Evolutionary conservation across 306 rosid species (phyloP).

Genomic region (Vachellia collinsii): DNA sequence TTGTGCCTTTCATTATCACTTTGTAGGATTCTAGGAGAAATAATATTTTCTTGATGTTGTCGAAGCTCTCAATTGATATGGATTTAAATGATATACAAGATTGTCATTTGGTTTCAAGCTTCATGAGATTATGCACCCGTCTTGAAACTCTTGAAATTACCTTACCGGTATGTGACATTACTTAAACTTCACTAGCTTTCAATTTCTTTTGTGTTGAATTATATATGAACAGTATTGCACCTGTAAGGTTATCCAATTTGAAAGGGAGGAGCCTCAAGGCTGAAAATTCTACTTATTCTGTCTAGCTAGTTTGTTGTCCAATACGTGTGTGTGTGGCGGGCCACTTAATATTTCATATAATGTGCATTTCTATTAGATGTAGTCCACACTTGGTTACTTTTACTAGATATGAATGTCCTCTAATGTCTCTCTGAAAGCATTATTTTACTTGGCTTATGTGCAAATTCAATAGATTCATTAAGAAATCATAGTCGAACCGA

Average conservation of each 20-base stretch:
- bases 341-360: background rate
- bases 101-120: background rate
- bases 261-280: background rate
- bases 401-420: background rate
- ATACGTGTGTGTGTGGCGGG: background rate
- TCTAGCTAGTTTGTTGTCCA: background rate
- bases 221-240: background rate
- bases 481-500: too few species aligned
- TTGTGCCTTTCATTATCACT: background rate
- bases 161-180: slow-evolving; percentile 26
- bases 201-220: background rate
- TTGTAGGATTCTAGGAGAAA: background rate
- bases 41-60: slow-evolving; percentile 5
- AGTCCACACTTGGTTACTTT: background rate
- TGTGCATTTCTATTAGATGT: background rate
- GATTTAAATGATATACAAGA: slow-evolving; percentile 20
- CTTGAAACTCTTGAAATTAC: slow-evolving; percentile 20
- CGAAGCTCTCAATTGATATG: slow-evolving; percentile 28
- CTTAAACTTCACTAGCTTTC: background rate
- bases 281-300: too few species aligned
- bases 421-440: background rate
- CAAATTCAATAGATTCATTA: background rate
- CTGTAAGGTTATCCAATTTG: background rate
- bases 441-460: background rate
- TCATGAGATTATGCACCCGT: background rate